Base-by-base conservation (phyloP, 208 protist species). In the Crithidia brevicula region DNA sequence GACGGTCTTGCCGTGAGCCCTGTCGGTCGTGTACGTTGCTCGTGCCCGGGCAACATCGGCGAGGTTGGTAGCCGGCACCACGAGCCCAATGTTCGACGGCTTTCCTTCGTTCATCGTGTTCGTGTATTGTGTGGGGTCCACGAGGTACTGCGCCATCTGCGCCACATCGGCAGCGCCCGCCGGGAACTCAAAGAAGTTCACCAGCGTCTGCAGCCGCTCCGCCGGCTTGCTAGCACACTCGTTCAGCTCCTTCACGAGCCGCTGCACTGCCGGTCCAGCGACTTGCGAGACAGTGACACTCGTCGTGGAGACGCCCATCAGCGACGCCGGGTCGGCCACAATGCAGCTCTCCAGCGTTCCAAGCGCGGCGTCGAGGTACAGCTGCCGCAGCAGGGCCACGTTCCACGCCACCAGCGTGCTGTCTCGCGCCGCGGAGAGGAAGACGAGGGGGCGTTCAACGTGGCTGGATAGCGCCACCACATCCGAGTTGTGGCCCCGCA, bases 381-480 rank as follows among this genome's bases (percentile, higher is more conserved):
- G 68, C 47, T 92, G 83, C 8, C 81, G 77, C 63, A 96, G 61
- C 31, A 92, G 62, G 10, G 81, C 79, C 7, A 97, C 42, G 34
- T 77, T 71, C 96, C 95, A 98, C 74, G 93, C 82, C 22, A 96
- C 80, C 18, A 98, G 62, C 8, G 89, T 86, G 30, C 85, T 85
- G 67, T 98, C 97, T 25, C 91, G 82, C n/a, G 86, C 80, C 3
- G 79, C 84, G 23, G 97, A 96, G n/a, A 87, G 77, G 64, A 98
- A 85, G 7, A 96, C 65, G 46, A 98, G 88, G 4, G 97, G 97
- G 9, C 97, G 88, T 31, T 94, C 77, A 0, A 83, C 77, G 73
- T 98, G 92, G 33, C 79, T 81, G 16, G 65, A 71, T 36, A 98
- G 50, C 28, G 88, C 74, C 54, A 86, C 79, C 11, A 98, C 91